These are phyloP conservation scores for Cutaneotrichosporon spelunceum DNA, from an alignment of 1,284 basidiomycete genomes.

Conservation along the genomic window DNA sequence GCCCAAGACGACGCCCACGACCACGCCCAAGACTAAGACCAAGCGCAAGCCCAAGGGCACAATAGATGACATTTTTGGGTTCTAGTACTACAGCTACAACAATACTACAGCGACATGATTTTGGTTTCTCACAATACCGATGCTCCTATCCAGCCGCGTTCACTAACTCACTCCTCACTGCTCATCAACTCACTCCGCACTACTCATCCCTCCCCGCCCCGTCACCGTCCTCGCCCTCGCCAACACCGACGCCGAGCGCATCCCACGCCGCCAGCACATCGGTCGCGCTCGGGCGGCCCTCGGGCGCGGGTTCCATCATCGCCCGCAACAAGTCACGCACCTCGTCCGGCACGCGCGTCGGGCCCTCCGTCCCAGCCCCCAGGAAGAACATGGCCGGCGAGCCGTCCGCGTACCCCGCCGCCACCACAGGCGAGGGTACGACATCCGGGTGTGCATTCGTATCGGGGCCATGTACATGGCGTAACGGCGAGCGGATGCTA, in stretches of 20 bases:
- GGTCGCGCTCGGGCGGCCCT: constrained; percentile 32
- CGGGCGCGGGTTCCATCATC: constrained; percentile 40
- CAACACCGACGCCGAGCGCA: constrained; percentile 26
- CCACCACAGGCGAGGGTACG: neutral
- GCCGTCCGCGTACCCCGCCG: constrained; percentile 37
- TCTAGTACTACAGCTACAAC: constrained; percentile 16
- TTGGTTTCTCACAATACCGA: no score
- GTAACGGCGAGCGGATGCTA: constrained; percentile 5
- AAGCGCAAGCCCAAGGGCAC: constrained; percentile 34
- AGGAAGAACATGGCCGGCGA: constrained; percentile 31
- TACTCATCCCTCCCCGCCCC: neutral
- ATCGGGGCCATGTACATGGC: neutral
- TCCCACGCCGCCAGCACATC: constrained; percentile 39
- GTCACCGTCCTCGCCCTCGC: constrained; percentile 1
- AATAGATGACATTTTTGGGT: constrained; percentile 45
- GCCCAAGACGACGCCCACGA: no score
- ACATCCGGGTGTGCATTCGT: neutral
- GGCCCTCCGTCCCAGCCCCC: constrained; percentile 7
- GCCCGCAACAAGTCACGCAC: constrained; percentile 33
- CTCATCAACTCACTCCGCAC: neutral
- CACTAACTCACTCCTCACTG: neutral
- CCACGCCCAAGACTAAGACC: no score
- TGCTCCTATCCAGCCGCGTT: no score
- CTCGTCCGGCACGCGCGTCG: constrained; percentile 29
- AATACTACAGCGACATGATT: no score